Conservation (phyloP, 371 early-diverging fungal genomes). For the Batrachochytrium dendrobatidis region DNA sequence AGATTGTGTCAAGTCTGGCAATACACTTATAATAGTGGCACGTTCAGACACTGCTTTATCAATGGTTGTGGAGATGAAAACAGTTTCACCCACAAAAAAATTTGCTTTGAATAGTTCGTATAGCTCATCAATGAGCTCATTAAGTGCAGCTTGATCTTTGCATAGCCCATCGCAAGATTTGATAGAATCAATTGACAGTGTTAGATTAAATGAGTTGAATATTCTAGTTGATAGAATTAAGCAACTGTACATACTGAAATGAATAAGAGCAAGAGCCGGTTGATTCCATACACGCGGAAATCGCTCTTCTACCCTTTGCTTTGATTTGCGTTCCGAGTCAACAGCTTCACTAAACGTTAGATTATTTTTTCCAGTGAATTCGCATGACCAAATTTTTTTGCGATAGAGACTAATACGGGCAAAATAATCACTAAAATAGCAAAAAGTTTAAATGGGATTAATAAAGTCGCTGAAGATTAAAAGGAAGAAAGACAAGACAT, state of each 20-base stretch:
- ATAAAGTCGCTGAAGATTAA: neutral
- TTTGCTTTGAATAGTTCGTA: constrained; percentile 22
- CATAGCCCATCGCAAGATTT: neutral
- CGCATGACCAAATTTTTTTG: constrained; percentile 72
- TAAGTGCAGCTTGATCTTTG: constrained; percentile 15
- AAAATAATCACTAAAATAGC: constrained; percentile 58
- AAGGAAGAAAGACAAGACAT: neutral
- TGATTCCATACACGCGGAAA: constrained; percentile 61
- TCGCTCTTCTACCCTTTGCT: constrained; percentile 39
- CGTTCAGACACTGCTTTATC: no score
- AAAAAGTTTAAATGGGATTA: constrained; percentile 4
- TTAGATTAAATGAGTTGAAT: constrained; percentile 2
- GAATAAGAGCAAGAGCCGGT: constrained; percentile 54
- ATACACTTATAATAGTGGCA: no score
- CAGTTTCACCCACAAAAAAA: constrained; percentile 19
- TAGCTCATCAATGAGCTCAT: constrained; percentile 18
- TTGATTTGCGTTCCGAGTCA: constrained; percentile 59
- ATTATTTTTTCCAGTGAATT: constrained; percentile 59
- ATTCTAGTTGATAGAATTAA: no score
- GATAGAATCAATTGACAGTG: neutral
- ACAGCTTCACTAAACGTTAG: constrained; percentile 76
- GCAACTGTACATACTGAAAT: constrained; percentile 59
- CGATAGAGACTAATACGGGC: constrained; percentile 60
- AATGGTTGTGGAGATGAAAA: no score
- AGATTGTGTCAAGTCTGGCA: no score